A percentile compares a stretch with the other conserved stretches of the same genome.
phyloP scores from a whole-genome alignment of 495 filamentous ascomycete species.

The Penicillium riverlandense region DNA sequence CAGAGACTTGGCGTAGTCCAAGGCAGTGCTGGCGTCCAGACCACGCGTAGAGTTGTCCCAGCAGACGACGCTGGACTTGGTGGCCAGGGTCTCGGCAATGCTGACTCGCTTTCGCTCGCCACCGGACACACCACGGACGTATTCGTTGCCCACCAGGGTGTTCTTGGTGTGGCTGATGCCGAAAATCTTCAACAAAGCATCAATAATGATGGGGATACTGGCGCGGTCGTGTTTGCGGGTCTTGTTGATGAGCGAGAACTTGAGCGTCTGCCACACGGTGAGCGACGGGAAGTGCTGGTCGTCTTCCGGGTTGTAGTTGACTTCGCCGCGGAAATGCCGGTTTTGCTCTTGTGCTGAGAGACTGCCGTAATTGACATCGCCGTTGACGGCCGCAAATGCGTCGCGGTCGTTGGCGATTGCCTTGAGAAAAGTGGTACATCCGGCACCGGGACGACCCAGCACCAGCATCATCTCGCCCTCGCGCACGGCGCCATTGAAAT shows the following conservation, averaged over 20 bases:
- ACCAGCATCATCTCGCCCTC: conserved; percentile 85
- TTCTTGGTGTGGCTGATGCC: conserved; percentile 75
- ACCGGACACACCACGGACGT: conserved; percentile 66
- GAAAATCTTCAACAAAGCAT: conserved; percentile 62
- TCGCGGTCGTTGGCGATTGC: conserved; percentile 65
- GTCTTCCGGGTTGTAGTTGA: conserved; percentile 78
- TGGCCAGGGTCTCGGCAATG: conserved; percentile 61
- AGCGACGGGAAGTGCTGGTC: conserved; percentile 72
- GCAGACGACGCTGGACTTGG: conserved; percentile 57
- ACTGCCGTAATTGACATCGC: conserved; percentile 70
- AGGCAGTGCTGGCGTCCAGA: conserved; percentile 69
- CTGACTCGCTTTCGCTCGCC: conserved; percentile 68
- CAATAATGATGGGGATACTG: conserved; percentile 60
- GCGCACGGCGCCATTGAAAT: conserved; percentile 70
- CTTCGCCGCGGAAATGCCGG: conserved; percentile 68
- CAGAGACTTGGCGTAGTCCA: conserved; percentile 71
- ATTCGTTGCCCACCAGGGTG: conserved; percentile 80
- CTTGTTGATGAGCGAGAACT: conserved; percentile 79
- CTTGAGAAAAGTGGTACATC: conserved; percentile 76
- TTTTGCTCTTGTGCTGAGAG: conserved; percentile 63
- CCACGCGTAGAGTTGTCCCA: conserved; percentile 79
- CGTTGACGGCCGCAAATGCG: conserved; percentile 58
- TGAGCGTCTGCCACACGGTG: conserved; percentile 73
- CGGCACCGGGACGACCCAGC: conserved; percentile 70
- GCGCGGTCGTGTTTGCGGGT: conserved; percentile 64